These are phyloP conservation scores for Pestalotiopsis fici DNA, from an alignment of 2,329 filamentous ascomycete genomes.

Conservation along the genomic window DNA sequence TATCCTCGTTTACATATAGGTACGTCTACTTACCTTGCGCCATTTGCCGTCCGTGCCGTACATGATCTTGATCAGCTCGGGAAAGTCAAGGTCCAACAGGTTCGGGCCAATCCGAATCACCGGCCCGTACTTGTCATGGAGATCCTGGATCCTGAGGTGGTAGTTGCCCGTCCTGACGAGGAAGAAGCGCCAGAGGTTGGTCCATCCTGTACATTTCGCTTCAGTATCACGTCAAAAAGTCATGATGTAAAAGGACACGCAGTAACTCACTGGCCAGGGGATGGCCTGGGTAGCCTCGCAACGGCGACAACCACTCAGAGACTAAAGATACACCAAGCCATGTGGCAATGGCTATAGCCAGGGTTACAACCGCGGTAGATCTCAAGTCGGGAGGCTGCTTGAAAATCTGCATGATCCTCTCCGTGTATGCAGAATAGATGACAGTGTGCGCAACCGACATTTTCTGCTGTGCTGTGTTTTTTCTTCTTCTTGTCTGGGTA, in stretches of 20 bases:
- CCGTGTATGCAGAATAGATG: background rate
- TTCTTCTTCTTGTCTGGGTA: background rate
- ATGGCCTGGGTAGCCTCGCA: slow-evolving; percentile 7
- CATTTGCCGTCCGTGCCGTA: slow-evolving; percentile 33
- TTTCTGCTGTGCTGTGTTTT: background rate
- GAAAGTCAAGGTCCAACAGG: slow-evolving; percentile 25
- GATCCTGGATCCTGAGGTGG: slow-evolving; percentile 26
- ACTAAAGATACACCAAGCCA: background rate
- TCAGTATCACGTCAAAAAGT: background rate
- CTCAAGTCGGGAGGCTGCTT: slow-evolving; percentile 2
- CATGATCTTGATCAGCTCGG: slow-evolving; percentile 29
- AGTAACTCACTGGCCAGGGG: slow-evolving; percentile 8
- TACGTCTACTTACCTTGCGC: slow-evolving; percentile 22
- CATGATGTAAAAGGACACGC: background rate
- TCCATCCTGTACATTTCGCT: slow-evolving; percentile 25
- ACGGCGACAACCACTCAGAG: background rate
- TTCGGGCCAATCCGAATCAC: slow-evolving; percentile 37
- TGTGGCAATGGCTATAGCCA: background rate
- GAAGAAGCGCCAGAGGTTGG: slow-evolving; percentile 35
- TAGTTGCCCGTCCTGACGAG: slow-evolving; percentile 24
- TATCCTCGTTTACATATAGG: background rate
- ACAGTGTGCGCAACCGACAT: background rate
- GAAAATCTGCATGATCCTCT: background rate
- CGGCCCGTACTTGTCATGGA: slow-evolving; percentile 38
- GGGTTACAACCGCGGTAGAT: background rate